phyloP scores from a whole-genome alignment of 2,329 filamentous ascomycete species.

The Penicillium rolfsii region DNA sequence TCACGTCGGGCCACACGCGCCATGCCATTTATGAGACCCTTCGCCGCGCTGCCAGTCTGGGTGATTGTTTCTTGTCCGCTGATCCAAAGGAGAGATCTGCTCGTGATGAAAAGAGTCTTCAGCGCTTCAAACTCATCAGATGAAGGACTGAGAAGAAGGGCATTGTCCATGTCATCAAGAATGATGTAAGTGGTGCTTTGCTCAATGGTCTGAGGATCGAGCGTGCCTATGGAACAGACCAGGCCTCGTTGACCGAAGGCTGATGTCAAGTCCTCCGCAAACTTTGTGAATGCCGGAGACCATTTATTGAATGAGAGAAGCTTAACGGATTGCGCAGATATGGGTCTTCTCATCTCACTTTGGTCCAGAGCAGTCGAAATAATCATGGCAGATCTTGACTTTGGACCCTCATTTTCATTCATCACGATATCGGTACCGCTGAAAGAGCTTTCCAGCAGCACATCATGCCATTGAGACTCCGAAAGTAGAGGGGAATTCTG shows the following conservation, averaged over 20 bases:
- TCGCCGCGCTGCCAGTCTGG: background rate
- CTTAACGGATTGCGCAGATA: background rate
- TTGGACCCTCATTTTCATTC: slow-evolving; percentile 4
- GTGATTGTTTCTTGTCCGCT: slow-evolving; percentile 2
- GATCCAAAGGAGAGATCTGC: slow-evolving; percentile 4
- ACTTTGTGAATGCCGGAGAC: background rate
- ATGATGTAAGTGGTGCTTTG: background rate
- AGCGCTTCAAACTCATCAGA: background rate
- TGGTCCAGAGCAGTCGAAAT: background rate
- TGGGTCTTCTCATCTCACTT: background rate
- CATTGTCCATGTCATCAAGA: background rate
- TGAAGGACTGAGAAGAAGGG: background rate
- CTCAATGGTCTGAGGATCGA: background rate
- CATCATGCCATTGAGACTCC: slow-evolving; percentile 2
- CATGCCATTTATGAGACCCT: slow-evolving; percentile 6
- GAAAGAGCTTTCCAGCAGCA: slow-evolving; percentile 1
- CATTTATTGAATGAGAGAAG: background rate
- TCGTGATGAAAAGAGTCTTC: slow-evolving; percentile 1
- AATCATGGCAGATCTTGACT: slow-evolving; percentile 4
- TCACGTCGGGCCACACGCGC: slow-evolving; percentile 4
- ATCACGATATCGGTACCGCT: slow-evolving; percentile 3
- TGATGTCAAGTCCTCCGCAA: background rate
- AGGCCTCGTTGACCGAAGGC: background rate
- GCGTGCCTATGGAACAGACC: background rate
- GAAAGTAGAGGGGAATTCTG: background rate